Percentiles rank a stretch among this genome's conserved stretches.
Evolutionary conservation across 1,284 basidiomycete species (phyloP).

Genomic region (Cutaneotrichosporon cutaneum): DNA sequence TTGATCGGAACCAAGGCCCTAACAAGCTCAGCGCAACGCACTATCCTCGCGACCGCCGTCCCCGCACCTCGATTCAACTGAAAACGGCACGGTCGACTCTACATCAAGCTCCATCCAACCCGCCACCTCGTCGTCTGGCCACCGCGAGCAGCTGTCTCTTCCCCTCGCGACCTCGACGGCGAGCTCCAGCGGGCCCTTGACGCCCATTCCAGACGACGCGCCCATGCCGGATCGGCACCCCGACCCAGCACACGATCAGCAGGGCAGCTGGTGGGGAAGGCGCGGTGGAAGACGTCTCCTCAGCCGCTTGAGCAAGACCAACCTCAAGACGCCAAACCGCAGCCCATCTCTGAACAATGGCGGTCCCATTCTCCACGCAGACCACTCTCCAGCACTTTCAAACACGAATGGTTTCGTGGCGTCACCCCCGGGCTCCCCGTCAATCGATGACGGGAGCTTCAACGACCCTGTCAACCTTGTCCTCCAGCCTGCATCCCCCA

Average conservation of each 20-base stretch:
- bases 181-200: constrained; percentile 21
- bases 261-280: constrained; percentile 22
- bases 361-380: neutral
- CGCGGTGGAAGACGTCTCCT: constrained; percentile 14
- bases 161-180: constrained; percentile 14
- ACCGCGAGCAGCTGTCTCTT: constrained; percentile 7
- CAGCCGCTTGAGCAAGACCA: constrained; percentile 15
- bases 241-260: neutral
- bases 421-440: constrained; percentile 13
- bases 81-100: constrained; percentile 8
- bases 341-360: constrained; percentile 5
- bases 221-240: constrained; percentile 1
- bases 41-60: constrained; percentile 10
- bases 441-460: constrained; percentile 13
- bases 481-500: constrained; percentile 24
- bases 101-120: neutral
- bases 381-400: neutral
- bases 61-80: constrained; percentile 2
- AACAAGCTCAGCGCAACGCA: constrained; percentile 12
- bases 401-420: constrained; percentile 1
- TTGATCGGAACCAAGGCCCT: constrained; percentile 2
- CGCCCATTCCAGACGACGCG: constrained; percentile 19
- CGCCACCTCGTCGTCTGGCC: constrained; percentile 7
- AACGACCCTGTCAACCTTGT: constrained; percentile 22
- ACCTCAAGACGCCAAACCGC: constrained; percentile 11